Base-by-base conservation (phyloP, 495 filamentous ascomycete genomes). In the Xylaria cubensis region DNA sequence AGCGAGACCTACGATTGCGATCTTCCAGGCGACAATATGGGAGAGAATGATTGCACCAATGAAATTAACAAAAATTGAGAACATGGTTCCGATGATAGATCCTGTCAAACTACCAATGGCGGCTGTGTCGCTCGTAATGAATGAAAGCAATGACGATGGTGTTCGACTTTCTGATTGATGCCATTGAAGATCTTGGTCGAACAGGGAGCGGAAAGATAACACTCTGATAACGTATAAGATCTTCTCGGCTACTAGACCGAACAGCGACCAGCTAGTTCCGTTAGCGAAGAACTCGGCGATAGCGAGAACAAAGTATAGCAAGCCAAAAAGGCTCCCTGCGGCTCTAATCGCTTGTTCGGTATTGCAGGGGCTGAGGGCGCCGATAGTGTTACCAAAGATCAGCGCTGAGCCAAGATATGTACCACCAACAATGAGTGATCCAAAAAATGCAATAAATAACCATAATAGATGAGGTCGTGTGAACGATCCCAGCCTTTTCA, bases 1-100 rank as follows among this genome's bases (percentile, higher is more conserved):
- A 6, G 84, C 85, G 26, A 91, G 84, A 44, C 88, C 80, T 10
- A 90, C 85, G 0, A 89, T 79, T 4, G 84, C 85, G 3, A 92
- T 84, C 72, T 90, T 91, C 89, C 90, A 91, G 6, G 89, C 90
- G 64, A 89, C 82, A 19, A 87, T 78, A 70, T 90, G 87, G 0
- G 89, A 83, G 34, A 91, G 77, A 15, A 85, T 80, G 65, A 90
- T 82, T 10, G 87, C 83, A 1, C 73, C 80, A 21, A 85, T 1
- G 73, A 63, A 86, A 82, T 61, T 87, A 74, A 78, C 81, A 50
- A 59, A 75, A 32, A 87, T 86, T 39, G 85, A 86, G 65, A 86
- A 80, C 53, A 88, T 72, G 0, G 82, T 82, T 6, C 84, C 84
- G 24, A 86, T 76, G 51, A 85, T 84, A 7, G 81, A 79, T 24